Percentiles rank a stretch among this genome's conserved stretches.
Evolutionary conservation across 2,329 filamentous ascomycete genomes (phyloP).

Genomic region (Arthrinium puccinioides): DNA sequence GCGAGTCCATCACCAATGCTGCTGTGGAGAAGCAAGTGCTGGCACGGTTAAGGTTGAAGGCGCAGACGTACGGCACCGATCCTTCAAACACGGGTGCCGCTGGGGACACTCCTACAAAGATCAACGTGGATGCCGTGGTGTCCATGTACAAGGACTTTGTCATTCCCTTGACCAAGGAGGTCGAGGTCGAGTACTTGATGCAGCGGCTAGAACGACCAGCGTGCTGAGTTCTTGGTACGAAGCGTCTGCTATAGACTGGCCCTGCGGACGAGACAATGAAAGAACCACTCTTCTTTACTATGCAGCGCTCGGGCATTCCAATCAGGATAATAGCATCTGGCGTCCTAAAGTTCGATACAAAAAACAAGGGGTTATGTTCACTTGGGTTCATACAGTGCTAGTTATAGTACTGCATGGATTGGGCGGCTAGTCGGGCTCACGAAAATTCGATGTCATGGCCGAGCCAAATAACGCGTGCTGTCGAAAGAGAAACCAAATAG

Average conservation of each 20-base stretch:
- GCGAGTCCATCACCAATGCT: constrained; percentile 81
- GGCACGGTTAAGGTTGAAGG: constrained; percentile 79
- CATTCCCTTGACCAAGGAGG: constrained; percentile 94
- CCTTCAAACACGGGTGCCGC: constrained; percentile 55
- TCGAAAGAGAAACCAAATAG: neutral
- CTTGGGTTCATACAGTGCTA: too few species aligned
- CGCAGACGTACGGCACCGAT: constrained; percentile 87
- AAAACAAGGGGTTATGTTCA: too few species aligned
- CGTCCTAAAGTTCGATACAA: neutral
- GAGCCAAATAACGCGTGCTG: too few species aligned
- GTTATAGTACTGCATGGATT: too few species aligned
- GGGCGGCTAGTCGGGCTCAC: too few species aligned
- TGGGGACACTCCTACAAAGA: constrained; percentile 56
- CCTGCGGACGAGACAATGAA: too few species aligned
- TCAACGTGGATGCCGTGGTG: constrained; percentile 86
- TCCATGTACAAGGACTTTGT: constrained; percentile 88
- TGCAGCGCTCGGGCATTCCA: too few species aligned
- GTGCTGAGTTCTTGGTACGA: too few species aligned
- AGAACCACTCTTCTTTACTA: too few species aligned
- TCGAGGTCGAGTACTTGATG: constrained; percentile 98
- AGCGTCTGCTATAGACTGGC: too few species aligned
- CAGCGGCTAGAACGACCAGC: constrained; percentile 39
- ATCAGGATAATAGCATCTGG: too few species aligned
- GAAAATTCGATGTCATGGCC: too few species aligned
- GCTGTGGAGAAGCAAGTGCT: constrained; percentile 89